Percentiles rank a stretch among this genome's conserved stretches.
phyloP scores from a whole-genome alignment of 371 early-diverging fungal genomes.

The Encephalitozoon intestinalis region DNA sequence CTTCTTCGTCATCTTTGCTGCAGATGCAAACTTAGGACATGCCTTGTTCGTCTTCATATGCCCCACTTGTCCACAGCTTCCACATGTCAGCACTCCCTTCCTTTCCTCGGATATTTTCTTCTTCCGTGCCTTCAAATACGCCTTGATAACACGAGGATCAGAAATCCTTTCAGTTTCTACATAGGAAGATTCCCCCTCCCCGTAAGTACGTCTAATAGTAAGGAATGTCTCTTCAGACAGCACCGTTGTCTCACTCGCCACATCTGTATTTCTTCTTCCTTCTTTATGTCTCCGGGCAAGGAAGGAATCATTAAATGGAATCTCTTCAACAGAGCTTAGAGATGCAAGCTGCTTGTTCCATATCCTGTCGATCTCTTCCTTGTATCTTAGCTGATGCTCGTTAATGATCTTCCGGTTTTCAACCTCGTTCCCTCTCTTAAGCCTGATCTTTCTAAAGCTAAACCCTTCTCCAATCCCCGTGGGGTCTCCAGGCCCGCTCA shows the following conservation, averaged over 20 bases:
- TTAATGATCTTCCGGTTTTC: constrained; percentile 68
- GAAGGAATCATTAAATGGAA: neutral
- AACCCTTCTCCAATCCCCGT: constrained; percentile 93
- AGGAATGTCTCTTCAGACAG: constrained; percentile 20
- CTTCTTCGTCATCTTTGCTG: constrained; percentile 36
- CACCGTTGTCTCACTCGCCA: neutral
- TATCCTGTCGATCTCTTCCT: constrained; percentile 73
- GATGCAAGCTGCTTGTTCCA: constrained; percentile 78
- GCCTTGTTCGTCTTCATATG: constrained; percentile 62
- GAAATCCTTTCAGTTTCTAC: constrained; percentile 52
- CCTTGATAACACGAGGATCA: constrained; percentile 55
- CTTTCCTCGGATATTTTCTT: constrained; percentile 53
- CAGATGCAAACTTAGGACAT: constrained; percentile 58
- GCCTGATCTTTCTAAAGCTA: constrained; percentile 84
- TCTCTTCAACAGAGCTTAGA: constrained; percentile 52
- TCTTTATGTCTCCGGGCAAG: neutral
- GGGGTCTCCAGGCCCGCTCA: constrained; percentile 64
- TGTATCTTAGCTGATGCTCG: constrained; percentile 83
- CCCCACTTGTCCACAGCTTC: constrained; percentile 60
- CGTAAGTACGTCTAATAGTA: constrained; percentile 54
- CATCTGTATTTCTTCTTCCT: neutral
- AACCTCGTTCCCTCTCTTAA: constrained; percentile 76
- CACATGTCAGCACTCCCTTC: constrained; percentile 56
- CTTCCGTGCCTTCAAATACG: constrained; percentile 60
- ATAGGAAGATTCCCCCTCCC: constrained; percentile 20